phyloP scores from a whole-genome alignment of 2,329 filamentous ascomycete genomes.

The Bipolaris cookei region DNA sequence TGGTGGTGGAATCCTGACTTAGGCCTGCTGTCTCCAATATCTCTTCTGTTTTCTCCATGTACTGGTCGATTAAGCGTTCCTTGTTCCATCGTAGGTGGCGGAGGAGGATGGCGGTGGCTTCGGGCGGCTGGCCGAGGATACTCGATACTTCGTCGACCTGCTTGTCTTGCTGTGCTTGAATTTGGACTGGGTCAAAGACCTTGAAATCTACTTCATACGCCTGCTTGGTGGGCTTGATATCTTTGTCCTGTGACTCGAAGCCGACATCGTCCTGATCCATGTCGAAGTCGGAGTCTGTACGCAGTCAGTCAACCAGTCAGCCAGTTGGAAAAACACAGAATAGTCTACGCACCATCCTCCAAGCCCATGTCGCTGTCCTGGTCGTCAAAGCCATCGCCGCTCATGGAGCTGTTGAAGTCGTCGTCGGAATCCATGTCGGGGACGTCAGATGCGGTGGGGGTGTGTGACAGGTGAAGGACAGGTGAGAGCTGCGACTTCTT shows the following conservation, averaged over 20 bases:
- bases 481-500: constrained; percentile 33
- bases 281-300: constrained; percentile 58
- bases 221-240: constrained; percentile 74
- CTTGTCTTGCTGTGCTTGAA: constrained; percentile 82
- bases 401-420: constrained; percentile 85
- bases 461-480: constrained; percentile 37
- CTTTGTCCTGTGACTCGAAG: constrained; percentile 70
- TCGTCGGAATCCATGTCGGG: constrained; percentile 91
- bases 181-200: constrained; percentile 79
- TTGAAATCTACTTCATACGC: constrained; percentile 85
- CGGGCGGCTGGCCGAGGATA: constrained; percentile 86
- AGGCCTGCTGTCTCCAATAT: constrained; percentile 86
- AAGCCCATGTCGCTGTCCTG: constrained; percentile 73
- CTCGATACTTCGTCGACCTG: constrained; percentile 90
- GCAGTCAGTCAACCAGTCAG: constrained; percentile 19
- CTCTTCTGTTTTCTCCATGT: constrained; percentile 86
- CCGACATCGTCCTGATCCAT: constrained; percentile 66
- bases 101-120: constrained; percentile 88
- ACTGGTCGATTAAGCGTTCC: constrained; percentile 90
- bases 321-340: constrained; percentile 1
- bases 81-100: constrained; percentile 95
- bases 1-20: constrained; percentile 56
- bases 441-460: constrained; percentile 38
- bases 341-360: constrained; percentile 50
- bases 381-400: constrained; percentile 77